Conservation (phyloP, 495 filamentous ascomycete genomes). For the Daldinia childiae region DNA sequence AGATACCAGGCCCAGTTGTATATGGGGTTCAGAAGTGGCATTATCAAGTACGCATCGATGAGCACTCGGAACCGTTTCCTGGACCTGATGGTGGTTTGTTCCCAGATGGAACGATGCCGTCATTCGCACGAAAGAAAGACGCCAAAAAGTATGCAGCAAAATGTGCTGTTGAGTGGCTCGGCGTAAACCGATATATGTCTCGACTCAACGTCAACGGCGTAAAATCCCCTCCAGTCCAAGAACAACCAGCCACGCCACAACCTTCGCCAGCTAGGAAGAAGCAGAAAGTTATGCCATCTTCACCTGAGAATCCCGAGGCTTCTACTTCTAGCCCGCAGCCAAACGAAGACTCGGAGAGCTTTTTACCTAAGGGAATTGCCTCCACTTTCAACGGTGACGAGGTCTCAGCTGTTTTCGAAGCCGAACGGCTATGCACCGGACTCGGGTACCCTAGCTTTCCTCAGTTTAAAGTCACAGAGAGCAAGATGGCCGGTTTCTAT, state of each 20-base stretch:
- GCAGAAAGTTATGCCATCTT: constrained; percentile 20
- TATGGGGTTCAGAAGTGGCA: constrained; percentile 29
- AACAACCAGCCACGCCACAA: constrained; percentile 6
- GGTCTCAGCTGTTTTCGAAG: constrained; percentile 12
- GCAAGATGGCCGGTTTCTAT: constrained; percentile 14
- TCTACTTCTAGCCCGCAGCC: constrained; percentile 32
- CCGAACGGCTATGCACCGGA: constrained; percentile 10
- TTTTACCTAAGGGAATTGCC: constrained; percentile 11
- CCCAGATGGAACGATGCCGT: constrained; percentile 21
- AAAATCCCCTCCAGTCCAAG: constrained; percentile 1
- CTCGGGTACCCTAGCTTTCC: constrained; percentile 5
- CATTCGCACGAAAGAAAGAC: constrained; percentile 54
- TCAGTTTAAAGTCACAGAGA: background rate
- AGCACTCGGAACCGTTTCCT: constrained; percentile 43
- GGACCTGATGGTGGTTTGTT: constrained; percentile 33
- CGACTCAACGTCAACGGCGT: constrained; percentile 13
- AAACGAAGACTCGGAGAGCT: constrained; percentile 13
- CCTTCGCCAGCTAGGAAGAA: constrained; percentile 28
- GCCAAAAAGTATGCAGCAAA: constrained; percentile 58
- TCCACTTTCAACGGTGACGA: constrained; percentile 38
- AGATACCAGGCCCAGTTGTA: constrained; percentile 15
- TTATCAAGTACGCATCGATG: constrained; percentile 34
- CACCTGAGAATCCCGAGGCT: constrained; percentile 3
- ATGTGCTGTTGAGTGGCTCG: constrained; percentile 53
- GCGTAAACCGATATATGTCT: constrained; percentile 39